These are phyloP conservation scores for Takashimella tepidaria DNA, from an alignment of 1,284 basidiomycete species.

Conservation along the genomic window DNA sequence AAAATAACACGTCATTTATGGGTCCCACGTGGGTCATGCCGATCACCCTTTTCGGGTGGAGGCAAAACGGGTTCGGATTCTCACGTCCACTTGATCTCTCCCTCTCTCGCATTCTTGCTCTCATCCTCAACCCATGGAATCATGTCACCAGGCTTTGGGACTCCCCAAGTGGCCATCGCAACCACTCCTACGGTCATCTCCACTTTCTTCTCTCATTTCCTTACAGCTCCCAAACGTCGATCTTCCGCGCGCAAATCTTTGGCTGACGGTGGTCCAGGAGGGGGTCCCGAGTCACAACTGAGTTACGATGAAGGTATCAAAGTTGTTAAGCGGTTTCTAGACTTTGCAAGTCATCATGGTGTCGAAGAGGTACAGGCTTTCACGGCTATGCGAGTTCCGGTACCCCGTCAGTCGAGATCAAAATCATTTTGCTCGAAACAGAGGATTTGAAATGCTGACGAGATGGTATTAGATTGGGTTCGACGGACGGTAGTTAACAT, in stretches of 20 bases:
- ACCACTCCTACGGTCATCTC: constrained; percentile 42
- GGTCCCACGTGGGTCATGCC: not conserved
- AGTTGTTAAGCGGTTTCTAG: constrained; percentile 38
- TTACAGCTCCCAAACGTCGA: constrained; percentile 25
- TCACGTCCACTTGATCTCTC: not conserved
- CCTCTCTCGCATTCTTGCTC: not conserved
- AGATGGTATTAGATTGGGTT: constrained; percentile 36
- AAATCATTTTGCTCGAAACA: too few relatives aligned
- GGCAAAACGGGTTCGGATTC: too few relatives aligned
- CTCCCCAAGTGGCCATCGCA: constrained; percentile 37
- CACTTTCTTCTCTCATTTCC: constrained; percentile 39
- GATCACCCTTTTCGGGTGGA: not conserved
- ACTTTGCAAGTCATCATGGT: constrained; percentile 39
- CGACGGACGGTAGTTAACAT: constrained; percentile 39
- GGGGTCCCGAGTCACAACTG: constrained; percentile 39
- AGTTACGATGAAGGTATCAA: constrained; percentile 45
- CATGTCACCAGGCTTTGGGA: constrained; percentile 30
- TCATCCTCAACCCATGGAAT: not conserved
- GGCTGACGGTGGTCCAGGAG: constrained; percentile 27
- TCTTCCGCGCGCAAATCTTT: constrained; percentile 18
- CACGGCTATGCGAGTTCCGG: constrained; percentile 45
- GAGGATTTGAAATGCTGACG: not conserved
- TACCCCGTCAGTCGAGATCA: constrained; percentile 35
- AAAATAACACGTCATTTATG: not conserved
- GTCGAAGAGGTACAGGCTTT: constrained; percentile 49